Conservation (phyloP, 257 asterid genomes). For the Solanum clarkiae region DNA sequence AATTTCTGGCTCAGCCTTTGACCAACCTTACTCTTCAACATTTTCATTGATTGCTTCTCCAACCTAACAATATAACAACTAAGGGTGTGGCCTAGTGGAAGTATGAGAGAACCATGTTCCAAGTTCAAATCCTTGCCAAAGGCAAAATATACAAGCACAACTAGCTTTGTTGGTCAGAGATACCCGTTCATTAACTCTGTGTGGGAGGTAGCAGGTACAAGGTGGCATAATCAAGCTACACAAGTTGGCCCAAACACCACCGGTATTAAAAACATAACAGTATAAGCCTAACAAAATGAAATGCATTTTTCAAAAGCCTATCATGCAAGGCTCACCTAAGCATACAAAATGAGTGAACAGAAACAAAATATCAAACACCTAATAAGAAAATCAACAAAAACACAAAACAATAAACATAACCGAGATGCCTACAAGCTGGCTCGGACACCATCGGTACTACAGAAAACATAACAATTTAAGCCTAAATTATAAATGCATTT, state of each 20-base stretch:
- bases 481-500: neutral
- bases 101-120: neutral
- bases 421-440: no score
- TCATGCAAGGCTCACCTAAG: neutral
- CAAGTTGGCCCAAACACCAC: neutral
- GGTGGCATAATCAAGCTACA: neutral
- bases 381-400: no score
- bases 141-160: neutral
- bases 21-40: neutral
- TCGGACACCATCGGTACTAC: neutral
- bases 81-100: neutral
- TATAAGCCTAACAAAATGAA: neutral
- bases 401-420: no score
- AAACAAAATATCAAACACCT: no score
- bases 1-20: neutral
- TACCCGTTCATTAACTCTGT: fast-evolving
- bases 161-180: neutral
- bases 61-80: neutral
- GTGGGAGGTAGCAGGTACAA: neutral
- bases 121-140: neutral
- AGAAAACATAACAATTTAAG: neutral
- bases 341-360: no score
- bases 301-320: neutral
- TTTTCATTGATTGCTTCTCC: neutral
- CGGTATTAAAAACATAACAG: neutral